Percentiles rank a stretch among this genome's conserved stretches.
Conservation (phyloP, 768 basidiomycete genomes). For the Pulveroboletus sp. region DNA sequence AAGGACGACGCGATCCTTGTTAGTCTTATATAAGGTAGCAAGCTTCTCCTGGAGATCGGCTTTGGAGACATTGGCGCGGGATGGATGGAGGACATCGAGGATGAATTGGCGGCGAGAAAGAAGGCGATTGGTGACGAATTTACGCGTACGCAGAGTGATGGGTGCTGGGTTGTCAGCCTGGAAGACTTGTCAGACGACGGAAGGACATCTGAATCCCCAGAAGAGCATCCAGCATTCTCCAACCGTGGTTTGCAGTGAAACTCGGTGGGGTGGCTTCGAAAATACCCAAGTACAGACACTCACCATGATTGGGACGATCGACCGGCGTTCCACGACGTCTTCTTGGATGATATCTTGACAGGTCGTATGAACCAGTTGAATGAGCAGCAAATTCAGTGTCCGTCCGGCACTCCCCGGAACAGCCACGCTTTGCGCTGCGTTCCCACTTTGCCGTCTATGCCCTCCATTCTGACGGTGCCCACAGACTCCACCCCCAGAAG, state of each 20-base stretch:
- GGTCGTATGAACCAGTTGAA: constrained; percentile 9
- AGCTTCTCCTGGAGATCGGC: constrained; percentile 90
- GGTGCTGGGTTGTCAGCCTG: constrained; percentile 79
- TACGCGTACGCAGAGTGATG: constrained; percentile 94
- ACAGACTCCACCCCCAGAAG: constrained; percentile 62
- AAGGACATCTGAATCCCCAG: constrained; percentile 19
- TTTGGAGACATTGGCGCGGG: constrained; percentile 89
- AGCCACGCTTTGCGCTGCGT: constrained; percentile 17
- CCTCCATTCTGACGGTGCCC: constrained; percentile 45
- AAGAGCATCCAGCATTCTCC: constrained; percentile 26
- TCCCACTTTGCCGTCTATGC: too few species aligned
- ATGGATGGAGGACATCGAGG: constrained; percentile 93
- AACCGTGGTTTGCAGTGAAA: constrained; percentile 6
- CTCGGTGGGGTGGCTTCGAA: not conserved
- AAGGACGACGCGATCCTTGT: constrained; percentile 84
- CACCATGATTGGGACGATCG: constrained; percentile 33
- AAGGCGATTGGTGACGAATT: constrained; percentile 99
- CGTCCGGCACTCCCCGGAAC: constrained; percentile 43
- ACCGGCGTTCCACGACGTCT: constrained; percentile 18
- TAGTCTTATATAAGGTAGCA: constrained; percentile 86
- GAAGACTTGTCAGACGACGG: constrained; percentile 15
- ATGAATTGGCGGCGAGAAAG: constrained; percentile 94
- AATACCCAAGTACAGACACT: constrained; percentile 18
- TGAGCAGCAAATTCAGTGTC: constrained; percentile 23
- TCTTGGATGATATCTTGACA: constrained; percentile 28